Evolutionary conservation across 352 stramenopile genomes (phyloP).

Genomic region (Aphanomyces astaci): DNA sequence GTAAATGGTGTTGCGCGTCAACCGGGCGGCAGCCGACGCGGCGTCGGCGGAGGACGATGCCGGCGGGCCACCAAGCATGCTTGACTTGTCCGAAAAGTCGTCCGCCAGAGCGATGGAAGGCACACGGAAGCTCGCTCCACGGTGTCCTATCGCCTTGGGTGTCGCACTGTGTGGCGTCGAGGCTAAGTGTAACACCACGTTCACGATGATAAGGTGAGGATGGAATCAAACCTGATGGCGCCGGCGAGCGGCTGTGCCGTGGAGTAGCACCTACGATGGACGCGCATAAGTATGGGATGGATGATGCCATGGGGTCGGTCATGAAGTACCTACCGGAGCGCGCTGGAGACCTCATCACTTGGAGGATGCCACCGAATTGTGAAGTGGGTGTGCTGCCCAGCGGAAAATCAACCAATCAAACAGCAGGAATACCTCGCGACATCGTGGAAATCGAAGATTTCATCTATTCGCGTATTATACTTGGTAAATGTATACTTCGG

Average conservation of each 20-base stretch:
- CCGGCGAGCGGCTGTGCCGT: background rate
- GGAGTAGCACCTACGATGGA: background rate
- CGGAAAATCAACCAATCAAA: too few relatives aligned
- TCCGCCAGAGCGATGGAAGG: background rate
- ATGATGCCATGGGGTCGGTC: too few relatives aligned
- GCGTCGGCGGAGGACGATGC: background rate
- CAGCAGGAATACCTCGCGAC: too few relatives aligned
- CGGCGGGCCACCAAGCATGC: background rate
- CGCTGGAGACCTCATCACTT: background rate
- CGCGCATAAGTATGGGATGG: too few relatives aligned
- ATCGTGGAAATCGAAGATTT: too few relatives aligned
- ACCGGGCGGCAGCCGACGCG: background rate
- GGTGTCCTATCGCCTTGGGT: background rate
- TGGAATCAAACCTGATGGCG: background rate
- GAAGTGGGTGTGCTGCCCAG: background rate
- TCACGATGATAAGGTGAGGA: too few relatives aligned
- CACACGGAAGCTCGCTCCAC: background rate
- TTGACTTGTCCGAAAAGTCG: background rate
- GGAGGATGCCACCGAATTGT: background rate
- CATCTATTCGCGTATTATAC: too few relatives aligned
- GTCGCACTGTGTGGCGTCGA: background rate
- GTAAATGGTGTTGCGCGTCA: constrained; percentile 39
- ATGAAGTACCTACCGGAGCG: background rate
- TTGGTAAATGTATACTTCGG: too few relatives aligned
- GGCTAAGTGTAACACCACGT: too few relatives aligned